These are phyloP conservation scores for Heritiera fomes DNA, from an alignment of 345 rosid genomes.

Conservation along the genomic window DNA sequence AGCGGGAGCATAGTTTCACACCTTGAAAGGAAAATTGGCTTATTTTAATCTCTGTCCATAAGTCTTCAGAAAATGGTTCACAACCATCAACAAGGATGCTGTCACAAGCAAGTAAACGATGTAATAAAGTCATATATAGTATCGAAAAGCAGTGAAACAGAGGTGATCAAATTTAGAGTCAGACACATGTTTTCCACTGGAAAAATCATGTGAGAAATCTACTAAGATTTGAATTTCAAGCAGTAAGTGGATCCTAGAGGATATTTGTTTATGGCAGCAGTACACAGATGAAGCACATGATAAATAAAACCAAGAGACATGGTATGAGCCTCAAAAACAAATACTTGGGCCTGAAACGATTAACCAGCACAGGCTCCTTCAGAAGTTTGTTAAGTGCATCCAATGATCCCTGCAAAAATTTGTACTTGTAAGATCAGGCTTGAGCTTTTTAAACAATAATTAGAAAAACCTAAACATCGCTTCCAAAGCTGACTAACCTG, in stretches of 20 bases:
- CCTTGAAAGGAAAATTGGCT: conserved; percentile 54
- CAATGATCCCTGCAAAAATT: conserved; percentile 69
- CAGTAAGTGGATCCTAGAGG: background rate
- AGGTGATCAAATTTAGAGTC: background rate
- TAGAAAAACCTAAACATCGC: background rate
- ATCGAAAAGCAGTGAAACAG: background rate
- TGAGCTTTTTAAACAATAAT: background rate
- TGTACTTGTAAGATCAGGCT: conserved; percentile 10
- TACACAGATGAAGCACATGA: background rate
- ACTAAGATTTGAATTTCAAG: conserved; percentile 6
- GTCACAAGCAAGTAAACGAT: conserved; percentile 25
- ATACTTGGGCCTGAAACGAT: conserved; percentile 94
- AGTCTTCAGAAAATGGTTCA: conserved; percentile 82
- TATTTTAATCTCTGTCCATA: conserved; percentile 60
- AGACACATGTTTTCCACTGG: background rate
- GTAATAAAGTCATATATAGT: background rate
- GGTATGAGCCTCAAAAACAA: background rate
- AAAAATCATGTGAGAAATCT: conserved; percentile 3
- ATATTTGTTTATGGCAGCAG: background rate
- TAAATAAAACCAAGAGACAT: conserved; percentile 14
- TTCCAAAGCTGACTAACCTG: conserved; percentile 48
- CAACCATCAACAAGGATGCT: conserved; percentile 85
- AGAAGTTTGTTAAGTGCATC: conserved; percentile 70
- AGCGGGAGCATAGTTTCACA: conserved; percentile 76
- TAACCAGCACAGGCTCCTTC: conserved; percentile 75